Conservation (phyloP, 163 green algal genomes). For the Chlorella variabilis region DNA sequence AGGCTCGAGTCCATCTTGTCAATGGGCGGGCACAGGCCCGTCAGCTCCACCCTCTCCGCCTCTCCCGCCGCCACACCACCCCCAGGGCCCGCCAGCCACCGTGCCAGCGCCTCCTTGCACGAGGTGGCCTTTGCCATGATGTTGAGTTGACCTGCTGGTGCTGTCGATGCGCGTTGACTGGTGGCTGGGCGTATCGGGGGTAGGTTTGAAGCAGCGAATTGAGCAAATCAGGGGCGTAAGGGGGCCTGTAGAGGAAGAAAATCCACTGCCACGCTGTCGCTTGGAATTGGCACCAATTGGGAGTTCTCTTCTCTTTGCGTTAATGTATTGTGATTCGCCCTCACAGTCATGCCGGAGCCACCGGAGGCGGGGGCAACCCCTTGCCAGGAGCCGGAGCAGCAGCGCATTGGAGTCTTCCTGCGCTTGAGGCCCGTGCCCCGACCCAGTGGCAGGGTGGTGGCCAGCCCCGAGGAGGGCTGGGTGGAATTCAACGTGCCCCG, state of each 20-base stretch:
- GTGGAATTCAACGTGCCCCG: slow-evolving; percentile 35
- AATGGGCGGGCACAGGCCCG: slow-evolving; percentile 82
- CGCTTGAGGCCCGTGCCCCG: slow-evolving; percentile 18
- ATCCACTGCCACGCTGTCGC: background rate
- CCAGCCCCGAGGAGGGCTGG: slow-evolving; percentile 8
- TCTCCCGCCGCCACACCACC: slow-evolving; percentile 65
- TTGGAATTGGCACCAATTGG: background rate
- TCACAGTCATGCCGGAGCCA: no score
- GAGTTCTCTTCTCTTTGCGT: no score
- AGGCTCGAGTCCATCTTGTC: slow-evolving; percentile 92
- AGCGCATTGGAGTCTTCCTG: slow-evolving; percentile 35
- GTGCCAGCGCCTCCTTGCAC: slow-evolving; percentile 87
- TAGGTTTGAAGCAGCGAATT: background rate
- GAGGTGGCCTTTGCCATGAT: slow-evolving; percentile 54
- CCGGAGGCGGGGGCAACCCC: no score
- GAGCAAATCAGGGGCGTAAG: background rate
- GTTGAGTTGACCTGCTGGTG: background rate
- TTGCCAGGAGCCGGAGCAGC: no score
- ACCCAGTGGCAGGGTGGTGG: background rate
- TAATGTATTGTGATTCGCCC: no score
- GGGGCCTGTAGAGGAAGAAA: no score
- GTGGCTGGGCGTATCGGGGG: background rate
- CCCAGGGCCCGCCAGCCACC: slow-evolving; percentile 73
- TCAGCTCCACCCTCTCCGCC: slow-evolving; percentile 79
- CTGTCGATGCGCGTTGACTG: slow-evolving; percentile 7